phyloP scores from a whole-genome alignment of 177 flowering plant species.

The Vitis hybrid region DNA sequence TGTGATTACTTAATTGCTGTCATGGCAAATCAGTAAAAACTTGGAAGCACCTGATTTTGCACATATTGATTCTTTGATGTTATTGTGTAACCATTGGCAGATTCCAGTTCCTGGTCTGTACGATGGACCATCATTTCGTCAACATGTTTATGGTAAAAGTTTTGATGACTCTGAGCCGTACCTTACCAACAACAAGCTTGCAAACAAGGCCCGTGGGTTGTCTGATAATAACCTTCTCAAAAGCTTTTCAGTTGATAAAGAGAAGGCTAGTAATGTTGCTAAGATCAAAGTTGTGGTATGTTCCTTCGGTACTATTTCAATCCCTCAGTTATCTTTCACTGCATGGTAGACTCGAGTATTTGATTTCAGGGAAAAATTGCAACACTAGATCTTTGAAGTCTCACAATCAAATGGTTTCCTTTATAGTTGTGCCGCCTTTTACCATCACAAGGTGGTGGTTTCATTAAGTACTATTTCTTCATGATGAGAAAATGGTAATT shows the following conservation, averaged over 20 bases:
- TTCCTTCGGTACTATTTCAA: neutral
- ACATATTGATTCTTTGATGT: neutral
- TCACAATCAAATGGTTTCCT: no score
- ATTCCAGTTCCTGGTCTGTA: constrained; percentile 41
- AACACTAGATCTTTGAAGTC: no score
- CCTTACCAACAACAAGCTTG: constrained; percentile 41
- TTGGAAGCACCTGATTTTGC: no score
- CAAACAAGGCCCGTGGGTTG: constrained; percentile 40
- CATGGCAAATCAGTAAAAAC: no score
- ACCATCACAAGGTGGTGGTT: no score
- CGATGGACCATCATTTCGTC: constrained; percentile 45
- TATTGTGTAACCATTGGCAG: constrained; percentile 25
- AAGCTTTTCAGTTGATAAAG: constrained; percentile 48
- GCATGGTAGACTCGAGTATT: neutral
- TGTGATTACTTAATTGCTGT: no score
- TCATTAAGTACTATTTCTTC: no score
- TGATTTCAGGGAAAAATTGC: no score
- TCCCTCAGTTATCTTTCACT: neutral
- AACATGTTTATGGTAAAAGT: constrained; percentile 52
- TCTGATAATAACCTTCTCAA: constrained; percentile 45
- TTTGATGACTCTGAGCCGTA: constrained; percentile 71
- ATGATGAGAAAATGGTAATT: neutral
- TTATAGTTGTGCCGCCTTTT: no score
- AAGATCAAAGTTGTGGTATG: constrained; percentile 78
- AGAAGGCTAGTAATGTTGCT: constrained; percentile 55